These are phyloP conservation scores for Saccharomyces jurei DNA, from an alignment of 805 yeast genomes.

Conservation along the genomic window DNA sequence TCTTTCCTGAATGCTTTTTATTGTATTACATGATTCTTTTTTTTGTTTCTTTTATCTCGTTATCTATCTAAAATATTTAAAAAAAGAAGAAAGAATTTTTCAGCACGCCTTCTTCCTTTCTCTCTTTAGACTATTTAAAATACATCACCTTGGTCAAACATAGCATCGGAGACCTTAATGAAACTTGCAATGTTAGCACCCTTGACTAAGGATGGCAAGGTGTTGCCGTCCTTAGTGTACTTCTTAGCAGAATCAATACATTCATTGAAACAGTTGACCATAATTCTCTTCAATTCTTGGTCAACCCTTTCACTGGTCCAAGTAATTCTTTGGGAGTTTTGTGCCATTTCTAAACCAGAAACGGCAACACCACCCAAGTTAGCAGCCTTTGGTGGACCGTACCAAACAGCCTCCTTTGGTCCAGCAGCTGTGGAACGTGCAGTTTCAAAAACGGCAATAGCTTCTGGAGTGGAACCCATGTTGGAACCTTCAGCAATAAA, in stretches of 20 bases:
- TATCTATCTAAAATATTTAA: not conserved
- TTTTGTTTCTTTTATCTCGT: not conserved
- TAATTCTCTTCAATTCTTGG: constrained; percentile 75
- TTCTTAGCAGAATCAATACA: constrained; percentile 77
- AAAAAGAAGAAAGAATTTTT: not conserved
- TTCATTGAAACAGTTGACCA: constrained; percentile 83
- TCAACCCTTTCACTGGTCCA: constrained; percentile 93
- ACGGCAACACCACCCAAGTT: constrained; percentile 99
- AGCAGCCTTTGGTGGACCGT: constrained; percentile 98
- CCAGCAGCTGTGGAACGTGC: constrained; percentile 42
- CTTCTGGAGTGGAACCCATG: constrained; percentile 97
- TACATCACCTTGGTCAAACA: constrained; percentile 89
- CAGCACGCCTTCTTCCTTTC: not conserved
- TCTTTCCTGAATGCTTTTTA: not conserved
- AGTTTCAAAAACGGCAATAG: constrained; percentile 86
- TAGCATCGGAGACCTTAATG: constrained; percentile 94
- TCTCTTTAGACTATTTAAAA: constrained; percentile 9
- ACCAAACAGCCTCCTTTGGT: constrained; percentile 60
- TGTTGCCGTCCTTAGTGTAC: constrained; percentile 61
- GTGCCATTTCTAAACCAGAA: constrained; percentile 97
- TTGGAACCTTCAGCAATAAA: constrained; percentile 96
- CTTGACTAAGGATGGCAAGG: constrained; percentile 86
- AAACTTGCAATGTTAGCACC: constrained; percentile 99
- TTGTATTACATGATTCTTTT: not conserved
- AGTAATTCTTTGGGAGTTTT: constrained; percentile 83